phyloP scores from a whole-genome alignment of 306 rosid genomes.

The Vigna nakashimae region DNA sequence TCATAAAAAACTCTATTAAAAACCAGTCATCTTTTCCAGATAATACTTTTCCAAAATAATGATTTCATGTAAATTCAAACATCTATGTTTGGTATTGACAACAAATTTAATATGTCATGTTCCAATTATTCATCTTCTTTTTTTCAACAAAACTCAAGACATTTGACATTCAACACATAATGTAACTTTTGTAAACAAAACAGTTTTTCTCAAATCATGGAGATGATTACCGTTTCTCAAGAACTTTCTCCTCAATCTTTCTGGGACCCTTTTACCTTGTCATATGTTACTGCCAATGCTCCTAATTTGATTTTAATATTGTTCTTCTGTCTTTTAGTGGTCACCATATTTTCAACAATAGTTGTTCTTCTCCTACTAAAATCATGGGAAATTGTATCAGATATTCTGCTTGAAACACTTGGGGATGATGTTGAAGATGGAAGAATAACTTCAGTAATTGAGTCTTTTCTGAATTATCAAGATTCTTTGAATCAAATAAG shows the following conservation, averaged over 20 bases:
- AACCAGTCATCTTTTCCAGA: neutral
- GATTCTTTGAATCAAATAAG: neutral
- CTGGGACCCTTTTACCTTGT: neutral
- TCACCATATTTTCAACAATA: slow-evolving; percentile 20
- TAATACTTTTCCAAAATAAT: slow-evolving; percentile 4
- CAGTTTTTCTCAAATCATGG: slow-evolving; percentile 32
- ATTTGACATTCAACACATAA: slow-evolving; percentile 14
- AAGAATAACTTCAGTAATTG: neutral
- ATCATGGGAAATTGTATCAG: neutral
- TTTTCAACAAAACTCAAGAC: slow-evolving; percentile 12
- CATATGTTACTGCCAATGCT: slow-evolving; percentile 17
- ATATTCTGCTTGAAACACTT: slow-evolving; percentile 30
- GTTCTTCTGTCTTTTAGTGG: slow-evolving; percentile 5
- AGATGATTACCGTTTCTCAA: slow-evolving; percentile 22
- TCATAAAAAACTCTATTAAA: neutral
- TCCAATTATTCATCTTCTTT: slow-evolving; percentile 27
- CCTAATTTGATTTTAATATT: slow-evolving; percentile 8
- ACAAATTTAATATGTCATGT: slow-evolving; percentile 9
- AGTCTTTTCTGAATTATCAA: slow-evolving; percentile 7
- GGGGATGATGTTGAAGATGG: slow-evolving; percentile 38
- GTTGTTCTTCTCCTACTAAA: slow-evolving; percentile 17
- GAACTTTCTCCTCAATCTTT: slow-evolving; percentile 11
- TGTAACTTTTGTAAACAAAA: neutral
- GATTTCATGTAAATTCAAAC: slow-evolving; percentile 7
- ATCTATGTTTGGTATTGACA: slow-evolving; percentile 30